Conservation (phyloP, 805 yeast species). For the Candida nonsorbophila region DNA sequence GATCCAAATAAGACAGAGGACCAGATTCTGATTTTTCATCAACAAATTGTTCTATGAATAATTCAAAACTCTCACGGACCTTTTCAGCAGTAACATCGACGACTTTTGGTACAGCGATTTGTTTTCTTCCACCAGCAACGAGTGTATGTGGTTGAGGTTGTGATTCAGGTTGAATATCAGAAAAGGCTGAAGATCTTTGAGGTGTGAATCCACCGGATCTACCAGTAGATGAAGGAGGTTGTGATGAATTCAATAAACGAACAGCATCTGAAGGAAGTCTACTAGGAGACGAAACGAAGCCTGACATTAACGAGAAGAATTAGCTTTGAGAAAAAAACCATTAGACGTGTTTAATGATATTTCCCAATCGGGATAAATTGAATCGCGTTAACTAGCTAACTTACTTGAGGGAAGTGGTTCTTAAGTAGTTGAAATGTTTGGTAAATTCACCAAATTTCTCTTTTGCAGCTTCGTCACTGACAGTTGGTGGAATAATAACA, state of each 20-base stretch:
- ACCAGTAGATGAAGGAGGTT: conserved; percentile 39
- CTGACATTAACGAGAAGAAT: conserved; percentile 22
- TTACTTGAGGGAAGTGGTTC: too few relatives aligned
- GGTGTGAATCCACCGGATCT: conserved; percentile 27
- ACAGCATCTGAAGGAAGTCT: conserved; percentile 42
- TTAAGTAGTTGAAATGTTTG: too few relatives aligned
- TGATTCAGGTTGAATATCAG: conserved; percentile 13
- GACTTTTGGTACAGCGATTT: conserved; percentile 76
- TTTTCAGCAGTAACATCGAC: conserved; percentile 90
- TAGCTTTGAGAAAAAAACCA: background rate
- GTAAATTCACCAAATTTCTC: too few relatives aligned
- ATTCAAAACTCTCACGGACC: conserved; percentile 86
- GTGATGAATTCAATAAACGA: conserved; percentile 32
- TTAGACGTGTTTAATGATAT: conserved; percentile 7
- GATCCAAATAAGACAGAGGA: conserved; percentile 68
- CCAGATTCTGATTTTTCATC: conserved; percentile 30
- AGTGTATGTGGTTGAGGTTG: conserved; percentile 8
- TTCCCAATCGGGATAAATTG: conserved; percentile 15
- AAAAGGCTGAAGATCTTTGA: conserved; percentile 19
- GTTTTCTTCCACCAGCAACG: conserved; percentile 44
- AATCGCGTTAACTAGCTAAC: background rate
- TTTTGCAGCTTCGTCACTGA: conserved; percentile 58
- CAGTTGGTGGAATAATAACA: conserved; percentile 86
- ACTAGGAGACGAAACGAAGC: conserved; percentile 40
- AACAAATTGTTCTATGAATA: conserved; percentile 64